Evolutionary conservation across 768 basidiomycete species (phyloP), one percentile per base, ranked within the genome.

Genomic region (Galerina marginata): DNA sequence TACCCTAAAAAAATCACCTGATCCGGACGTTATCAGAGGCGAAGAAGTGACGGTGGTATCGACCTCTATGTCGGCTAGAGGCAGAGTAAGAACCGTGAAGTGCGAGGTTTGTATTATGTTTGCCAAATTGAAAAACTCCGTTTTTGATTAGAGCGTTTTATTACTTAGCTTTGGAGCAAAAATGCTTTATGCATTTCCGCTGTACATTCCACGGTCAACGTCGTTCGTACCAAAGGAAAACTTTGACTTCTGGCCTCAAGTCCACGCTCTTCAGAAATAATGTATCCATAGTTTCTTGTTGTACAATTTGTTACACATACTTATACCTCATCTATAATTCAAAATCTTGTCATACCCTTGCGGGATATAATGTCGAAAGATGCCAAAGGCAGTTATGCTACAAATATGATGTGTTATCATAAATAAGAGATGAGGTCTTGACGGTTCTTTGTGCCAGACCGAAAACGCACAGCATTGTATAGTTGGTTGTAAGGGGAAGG

Each of bases 101-200:
- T 80, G 78, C 55, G 82, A 84, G 72, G 82, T 82, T 45, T 29
- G 77, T 66, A 3, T 16, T 45, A 5, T 9, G n/a, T 4, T 51
- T 49, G 33, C 6, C 9, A 16, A 23, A 20, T 23, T 11, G 12
- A n/a, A 16, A 52, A 11, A 36, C 10, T 20, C 53, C 9, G 6
- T 14, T 49, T 44, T 42, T 40, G 37, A 29, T 15, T 1, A 36
- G 43, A 47, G 15, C 20, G 11, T 25, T 51, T 49, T 52, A 44
- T 60, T 54, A 39, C 44, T 46, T 51, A 83, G 82, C 70, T 83
- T 5, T 81, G 80, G 78, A 71, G 72, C 23, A 72, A 71, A 1
- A 71, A 77, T 43, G 71, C 59, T n/a, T 74, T 83, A 2, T 81
- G 81, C 58, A 74, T 82, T 3, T 79, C 81, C 29, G 80, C 77